Conservation (phyloP, 768 basidiomycete species). For the Mycena venus region DNA sequence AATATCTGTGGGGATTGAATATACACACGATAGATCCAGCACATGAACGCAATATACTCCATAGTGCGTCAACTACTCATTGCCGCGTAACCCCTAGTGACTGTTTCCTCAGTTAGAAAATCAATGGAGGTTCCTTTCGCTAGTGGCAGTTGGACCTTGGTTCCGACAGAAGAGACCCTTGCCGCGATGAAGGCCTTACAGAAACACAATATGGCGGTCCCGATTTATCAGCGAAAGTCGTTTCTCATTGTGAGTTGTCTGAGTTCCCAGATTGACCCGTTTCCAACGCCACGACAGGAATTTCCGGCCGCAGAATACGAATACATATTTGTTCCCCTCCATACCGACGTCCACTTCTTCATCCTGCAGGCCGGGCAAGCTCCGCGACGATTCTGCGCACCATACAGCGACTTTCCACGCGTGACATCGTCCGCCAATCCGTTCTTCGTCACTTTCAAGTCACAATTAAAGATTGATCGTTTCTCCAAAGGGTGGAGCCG, state of each 20-base stretch:
- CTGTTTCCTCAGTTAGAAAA: neutral
- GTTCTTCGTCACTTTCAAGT: constrained; percentile 3
- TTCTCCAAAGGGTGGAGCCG: neutral
- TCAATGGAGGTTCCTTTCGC: neutral
- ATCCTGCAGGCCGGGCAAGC: neutral
- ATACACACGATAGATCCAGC: neutral
- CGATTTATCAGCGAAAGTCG: constrained; percentile 1
- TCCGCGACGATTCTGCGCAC: neutral
- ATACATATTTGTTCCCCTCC: neutral
- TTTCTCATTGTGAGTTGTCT: neutral
- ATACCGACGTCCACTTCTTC: neutral
- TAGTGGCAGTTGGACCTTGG: neutral
- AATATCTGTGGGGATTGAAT: constrained; percentile 15
- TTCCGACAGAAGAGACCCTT: constrained; percentile 12
- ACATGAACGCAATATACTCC: neutral
- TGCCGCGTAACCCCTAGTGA: too few species aligned
- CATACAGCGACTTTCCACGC: neutral
- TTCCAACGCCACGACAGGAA: neutral
- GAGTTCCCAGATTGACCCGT: too few species aligned
- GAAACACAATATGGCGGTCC: neutral
- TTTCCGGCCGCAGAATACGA: constrained; percentile 1
- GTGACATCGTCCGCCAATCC: constrained; percentile 14
- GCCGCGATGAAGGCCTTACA: constrained; percentile 3
- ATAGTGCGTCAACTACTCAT: neutral
- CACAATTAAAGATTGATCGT: neutral